phyloP scores from a whole-genome alignment of 2,329 filamentous ascomycete genomes.

The Myriosclerotinia curreyana region DNA sequence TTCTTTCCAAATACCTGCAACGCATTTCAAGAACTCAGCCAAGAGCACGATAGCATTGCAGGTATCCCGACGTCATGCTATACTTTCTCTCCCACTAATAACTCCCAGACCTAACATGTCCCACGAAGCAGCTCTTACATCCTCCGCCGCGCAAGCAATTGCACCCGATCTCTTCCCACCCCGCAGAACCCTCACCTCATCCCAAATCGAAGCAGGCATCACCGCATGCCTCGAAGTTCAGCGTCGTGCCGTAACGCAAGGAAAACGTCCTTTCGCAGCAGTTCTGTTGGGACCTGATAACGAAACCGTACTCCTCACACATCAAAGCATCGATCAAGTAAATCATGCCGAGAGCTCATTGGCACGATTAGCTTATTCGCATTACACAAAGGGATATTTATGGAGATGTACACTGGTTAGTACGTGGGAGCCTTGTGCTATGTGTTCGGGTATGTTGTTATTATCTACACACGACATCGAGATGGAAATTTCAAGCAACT shows the following conservation, averaged over 20 bases:
- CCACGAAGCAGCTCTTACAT: slow-evolving; percentile 34
- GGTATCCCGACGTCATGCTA: slow-evolving; percentile 24
- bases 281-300: slow-evolving; percentile 50
- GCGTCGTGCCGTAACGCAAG: slow-evolving; percentile 44
- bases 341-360: slow-evolving; percentile 51
- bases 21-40: not conserved
- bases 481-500: not conserved
- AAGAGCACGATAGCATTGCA: slow-evolving; percentile 13
- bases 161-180: slow-evolving; percentile 40
- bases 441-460: slow-evolving; percentile 44
- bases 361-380: slow-evolving; percentile 48
- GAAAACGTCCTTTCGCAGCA: slow-evolving; percentile 50
- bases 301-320: slow-evolving; percentile 47
- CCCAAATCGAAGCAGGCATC: slow-evolving; percentile 44
- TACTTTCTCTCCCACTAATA: not conserved
- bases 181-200: slow-evolving; percentile 40
- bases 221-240: slow-evolving; percentile 45
- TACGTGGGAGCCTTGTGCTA: slow-evolving; percentile 55
- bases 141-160: slow-evolving; percentile 29
- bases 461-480: slow-evolving; percentile 27
- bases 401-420: slow-evolving; percentile 50
- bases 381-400: slow-evolving; percentile 49
- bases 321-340: slow-evolving; percentile 51
- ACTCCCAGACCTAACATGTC: slow-evolving; percentile 25
- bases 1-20: not conserved